Base-by-base conservation (phyloP, 129 eudicot species). In the Saposhnikovia divaricata region DNA sequence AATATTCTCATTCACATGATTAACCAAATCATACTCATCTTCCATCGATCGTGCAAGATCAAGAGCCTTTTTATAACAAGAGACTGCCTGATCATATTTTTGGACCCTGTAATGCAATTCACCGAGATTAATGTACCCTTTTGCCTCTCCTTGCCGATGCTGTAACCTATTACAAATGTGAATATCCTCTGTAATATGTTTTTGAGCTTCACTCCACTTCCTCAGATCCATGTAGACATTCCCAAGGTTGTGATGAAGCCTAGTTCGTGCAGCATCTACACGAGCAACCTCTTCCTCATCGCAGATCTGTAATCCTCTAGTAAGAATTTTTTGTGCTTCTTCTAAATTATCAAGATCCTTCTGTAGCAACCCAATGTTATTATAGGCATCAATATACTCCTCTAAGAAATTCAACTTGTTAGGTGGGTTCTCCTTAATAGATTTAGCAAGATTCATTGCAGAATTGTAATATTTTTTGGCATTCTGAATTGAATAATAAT, bases 211-310 rank as follows among this genome's bases (percentile, higher is more conserved):
- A 63, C 84, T 88, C 99, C 97, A 96, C 77, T 84, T 86, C 84
- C 97, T 89, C 63, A 96, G 79, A 79, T 90, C 91, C 87, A 86
- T 83, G 82, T 86, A 96, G 82, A 96, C 95, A 48, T 61, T 85
- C 82, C 99, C 99, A 66, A 96, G 95, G 85, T 92, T 92, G 86
- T 92, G 96, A 84, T 96, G 99, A 79, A 96, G 91, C 81, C 99
- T 88, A 69, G 87, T 86, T 39, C 99, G 97, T 34, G 88, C 90
- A 85, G 85, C 99, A 81, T 92, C 93, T 76, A 86, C 73, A 73
- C 89, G 91, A 74, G 27, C 61, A 68, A 96, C 93, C 79, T 96
- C 99, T 86, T 96, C 99, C 80, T 92, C 97, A 38, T 96, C 90
- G 46, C 99, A 96, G 46, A 96, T 90, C 47, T 85, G 75, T 78